These are phyloP conservation scores for Pisolithus marmoratus DNA, from an alignment of 768 basidiomycete genomes.

Conservation along the genomic window DNA sequence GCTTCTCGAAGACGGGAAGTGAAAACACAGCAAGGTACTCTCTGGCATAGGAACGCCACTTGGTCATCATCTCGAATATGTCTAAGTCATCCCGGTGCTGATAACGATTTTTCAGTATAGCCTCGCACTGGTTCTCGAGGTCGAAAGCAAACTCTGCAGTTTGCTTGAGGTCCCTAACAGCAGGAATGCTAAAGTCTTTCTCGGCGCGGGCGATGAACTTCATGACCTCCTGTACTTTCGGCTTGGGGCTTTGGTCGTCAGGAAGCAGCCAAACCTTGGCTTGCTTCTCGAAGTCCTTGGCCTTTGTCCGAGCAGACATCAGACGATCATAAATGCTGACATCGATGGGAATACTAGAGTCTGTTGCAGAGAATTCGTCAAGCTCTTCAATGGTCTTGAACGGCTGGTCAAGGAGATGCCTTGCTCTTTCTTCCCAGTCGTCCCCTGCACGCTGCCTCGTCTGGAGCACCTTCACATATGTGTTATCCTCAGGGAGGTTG, in stretches of 20 bases:
- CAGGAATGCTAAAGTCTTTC: slow-evolving; percentile 69
- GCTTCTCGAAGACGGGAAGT: slow-evolving; percentile 65
- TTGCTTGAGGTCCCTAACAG: slow-evolving; percentile 59
- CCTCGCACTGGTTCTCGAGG: slow-evolving; percentile 70
- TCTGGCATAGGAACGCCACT: slow-evolving; percentile 69
- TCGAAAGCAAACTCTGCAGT: slow-evolving; percentile 74
- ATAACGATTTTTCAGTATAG: slow-evolving; percentile 62
- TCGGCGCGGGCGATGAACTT: slow-evolving; percentile 65
- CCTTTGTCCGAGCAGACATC: slow-evolving; percentile 58
- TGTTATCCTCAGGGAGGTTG: slow-evolving; percentile 59
- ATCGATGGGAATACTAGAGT: slow-evolving; percentile 66
- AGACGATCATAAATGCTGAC: slow-evolving; percentile 60
- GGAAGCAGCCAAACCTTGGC: slow-evolving; percentile 65
- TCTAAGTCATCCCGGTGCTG: slow-evolving; percentile 51
- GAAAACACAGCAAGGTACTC: slow-evolving; percentile 69
- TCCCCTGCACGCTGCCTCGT: slow-evolving; percentile 61
- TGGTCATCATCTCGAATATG: slow-evolving; percentile 64
- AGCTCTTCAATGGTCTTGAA: slow-evolving; percentile 74
- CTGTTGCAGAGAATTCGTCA: slow-evolving; percentile 63
- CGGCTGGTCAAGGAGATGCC: slow-evolving; percentile 57
- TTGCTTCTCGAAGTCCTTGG: slow-evolving; percentile 75
- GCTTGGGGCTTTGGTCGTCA: slow-evolving; percentile 48
- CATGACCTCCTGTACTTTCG: slow-evolving; percentile 64
- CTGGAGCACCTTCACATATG: slow-evolving; percentile 57
- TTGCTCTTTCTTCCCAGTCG: slow-evolving; percentile 73